Evolutionary conservation across 164 flowering plant genomes (phyloP), one percentile per base, ranked within the genome.

Genomic region (Vitis rupestris): DNA sequence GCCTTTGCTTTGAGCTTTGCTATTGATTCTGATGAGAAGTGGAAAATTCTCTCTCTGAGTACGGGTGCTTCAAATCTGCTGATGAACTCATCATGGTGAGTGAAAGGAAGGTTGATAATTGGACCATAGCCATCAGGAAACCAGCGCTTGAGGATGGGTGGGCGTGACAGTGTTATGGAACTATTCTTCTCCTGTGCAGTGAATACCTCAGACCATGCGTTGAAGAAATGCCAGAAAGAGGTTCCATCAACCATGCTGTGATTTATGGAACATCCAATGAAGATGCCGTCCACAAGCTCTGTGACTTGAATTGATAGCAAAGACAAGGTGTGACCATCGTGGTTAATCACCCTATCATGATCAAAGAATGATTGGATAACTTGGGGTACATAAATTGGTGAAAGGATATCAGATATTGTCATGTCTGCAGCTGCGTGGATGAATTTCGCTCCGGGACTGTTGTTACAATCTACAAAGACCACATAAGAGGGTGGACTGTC

Each of bases 231-330:
- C 90, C 88, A 85, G 76, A 70, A 87, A 10, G 90, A 79, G 12
- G 85, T 81, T 5, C 91, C 91, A 63, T 89, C 88, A 0, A 37
- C 87, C 1, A 82, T 19, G 14, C 7, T 37, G 47, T 89, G 90
- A 72, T 87, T 86, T 63, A 86, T 64, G 29, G 87, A 79, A 68
- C 83, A 82, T 7, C 87, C 91, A 0, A 87, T 68, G 76, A 87
- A 87, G 27, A 87, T 23, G 13, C 91, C 91, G 49, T 89, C 91
- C 0, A 67, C 9, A 3, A 87, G 65, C 59, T 87, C 83, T 0
- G 92, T 89, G 5, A 85, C 85, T 64, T 90, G 90, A 52, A 86
- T 73, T 2, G 84, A 66, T 0, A 89, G 59, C 70, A 89, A 51
- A 4, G 91, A 76, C 59, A 61, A 9, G 10, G 73, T 52, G 59